Conservation (phyloP, 2,329 filamentous ascomycete species). For the Clarireedia hainanense region DNA sequence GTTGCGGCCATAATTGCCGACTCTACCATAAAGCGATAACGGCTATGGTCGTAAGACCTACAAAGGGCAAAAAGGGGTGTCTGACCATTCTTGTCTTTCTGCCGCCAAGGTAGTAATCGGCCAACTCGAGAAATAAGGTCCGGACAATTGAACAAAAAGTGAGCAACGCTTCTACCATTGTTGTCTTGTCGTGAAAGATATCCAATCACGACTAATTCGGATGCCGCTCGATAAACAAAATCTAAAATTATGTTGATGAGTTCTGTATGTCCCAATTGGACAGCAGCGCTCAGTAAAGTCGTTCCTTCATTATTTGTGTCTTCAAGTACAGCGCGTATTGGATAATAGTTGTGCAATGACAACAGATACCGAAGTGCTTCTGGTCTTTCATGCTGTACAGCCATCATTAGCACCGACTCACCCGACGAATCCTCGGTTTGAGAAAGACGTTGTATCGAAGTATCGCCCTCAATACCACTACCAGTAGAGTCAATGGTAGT, state of each 20-base stretch:
- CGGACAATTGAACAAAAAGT: slow-evolving; percentile 92
- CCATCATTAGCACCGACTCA: slow-evolving; percentile 85
- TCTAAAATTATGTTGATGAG: slow-evolving; percentile 70
- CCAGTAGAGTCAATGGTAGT: slow-evolving; percentile 68
- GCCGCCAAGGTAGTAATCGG: slow-evolving; percentile 72
- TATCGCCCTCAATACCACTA: slow-evolving; percentile 74
- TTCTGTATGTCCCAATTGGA: slow-evolving; percentile 72
- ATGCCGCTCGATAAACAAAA: slow-evolving; percentile 53
- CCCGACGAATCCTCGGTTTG: slow-evolving; percentile 64
- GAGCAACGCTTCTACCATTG: slow-evolving; percentile 82
- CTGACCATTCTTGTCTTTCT: slow-evolving; percentile 92
- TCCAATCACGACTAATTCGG: slow-evolving; percentile 46
- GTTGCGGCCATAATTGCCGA: slow-evolving; percentile 70
- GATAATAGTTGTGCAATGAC: slow-evolving; percentile 67
- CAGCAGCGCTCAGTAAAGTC: slow-evolving; percentile 79
- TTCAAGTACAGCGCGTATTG: slow-evolving; percentile 61
- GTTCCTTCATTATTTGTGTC: slow-evolving; percentile 88
- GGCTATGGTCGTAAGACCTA: slow-evolving; percentile 85
- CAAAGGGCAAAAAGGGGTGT: slow-evolving; percentile 96
- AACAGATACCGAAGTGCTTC: slow-evolving; percentile 74
- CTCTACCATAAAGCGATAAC: slow-evolving; percentile 83
- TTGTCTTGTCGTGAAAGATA: slow-evolving; percentile 75
- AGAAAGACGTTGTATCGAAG: slow-evolving; percentile 69
- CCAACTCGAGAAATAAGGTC: slow-evolving; percentile 71
- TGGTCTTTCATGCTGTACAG: slow-evolving; percentile 62